Base-by-base conservation (phyloP, 148 eudicot genomes). In the Rhododendron griersonianum region DNA sequence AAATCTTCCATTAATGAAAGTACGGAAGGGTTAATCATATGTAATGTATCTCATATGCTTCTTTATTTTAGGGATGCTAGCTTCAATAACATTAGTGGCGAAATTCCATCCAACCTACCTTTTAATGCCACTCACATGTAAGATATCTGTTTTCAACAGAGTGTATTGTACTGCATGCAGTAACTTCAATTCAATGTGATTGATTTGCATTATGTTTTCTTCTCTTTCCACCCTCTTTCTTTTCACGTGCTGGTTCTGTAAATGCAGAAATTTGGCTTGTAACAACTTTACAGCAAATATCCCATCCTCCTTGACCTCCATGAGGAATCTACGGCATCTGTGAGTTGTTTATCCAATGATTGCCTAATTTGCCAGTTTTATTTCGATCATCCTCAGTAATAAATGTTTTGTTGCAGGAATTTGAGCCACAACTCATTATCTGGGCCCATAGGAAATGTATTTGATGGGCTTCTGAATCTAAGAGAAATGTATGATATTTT, bases 381-480 rank as follows among this genome's bases (percentile, higher is more conserved):
- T 13, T 44, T 67, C 16, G 5, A 61, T 59, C 65, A 84, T 83
- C 75, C 80, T 73, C 48, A 83, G 28, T 87, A 57, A 80, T 25
- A 19, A 44, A 16, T 87, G 5, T 90, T 83, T 83, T 83, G 75
- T 83, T 90, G 88, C 90, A 95, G 99, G 94, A 96, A 96, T 78
- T 87, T 96, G 90, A 95, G 99, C 90, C 96, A 91, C 89, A 96
- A 96, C 87, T 71, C 84, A 55, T 78, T 96, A 87, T 91, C 92
- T 89, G 96, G 98, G 86, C 91, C 96, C 35, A 82, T 95, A 41
- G 98, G 98, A 21, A 90, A 92, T 85, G 92, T 96, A 79, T 96
- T 96, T 81, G 84, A 87, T 71, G 95, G 94, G 80, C 92, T 95
- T 35, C 89, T 85, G 50, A 87, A 89, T 87, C 91, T 96, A 78